Conservation (phyloP, 495 filamentous ascomycete genomes). For the Acidomyces sp. region DNA sequence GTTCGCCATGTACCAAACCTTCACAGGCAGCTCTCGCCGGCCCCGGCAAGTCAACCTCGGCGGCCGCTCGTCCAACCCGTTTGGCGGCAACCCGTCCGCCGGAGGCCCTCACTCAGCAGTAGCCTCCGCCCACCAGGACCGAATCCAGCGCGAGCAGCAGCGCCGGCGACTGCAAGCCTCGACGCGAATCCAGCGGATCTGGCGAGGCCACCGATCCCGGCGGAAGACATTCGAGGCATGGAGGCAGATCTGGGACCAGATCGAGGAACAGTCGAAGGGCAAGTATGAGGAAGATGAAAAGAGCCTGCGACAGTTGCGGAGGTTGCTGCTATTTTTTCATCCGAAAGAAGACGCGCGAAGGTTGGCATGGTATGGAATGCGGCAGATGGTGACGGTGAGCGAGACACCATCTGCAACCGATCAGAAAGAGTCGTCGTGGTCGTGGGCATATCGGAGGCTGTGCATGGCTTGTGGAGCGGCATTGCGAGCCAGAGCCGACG, state of each 20-base stretch:
- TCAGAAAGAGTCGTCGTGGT: too few relatives aligned
- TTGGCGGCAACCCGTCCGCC: conserved; percentile 39
- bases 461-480: conserved; percentile 21
- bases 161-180: conserved; percentile 63
- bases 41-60: conserved; percentile 89
- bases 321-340: conserved; percentile 28
- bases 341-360: conserved; percentile 24
- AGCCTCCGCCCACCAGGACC: conserved; percentile 73
- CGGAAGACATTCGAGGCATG: conserved; percentile 42
- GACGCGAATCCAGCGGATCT: conserved; percentile 62
- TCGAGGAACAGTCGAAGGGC: conserved; percentile 9
- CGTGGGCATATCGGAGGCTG: conserved; percentile 25
- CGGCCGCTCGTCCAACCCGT: conserved; percentile 66
- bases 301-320: conserved; percentile 29
- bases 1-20: conserved; percentile 93
- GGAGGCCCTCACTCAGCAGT: conserved; percentile 61
- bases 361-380: conserved; percentile 24
- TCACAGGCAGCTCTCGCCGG: conserved; percentile 74
- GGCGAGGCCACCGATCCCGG: conserved; percentile 65
- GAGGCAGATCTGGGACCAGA: conserved; percentile 55
- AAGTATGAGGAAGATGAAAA: conserved; percentile 39
- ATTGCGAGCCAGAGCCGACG: conserved; percentile 7
- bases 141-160: conserved; percentile 66
- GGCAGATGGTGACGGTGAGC: conserved; percentile 24
- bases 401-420: too few relatives aligned